Conservation (phyloP, 352 stramenopile genomes). For the Phytophthora multivora region DNA sequence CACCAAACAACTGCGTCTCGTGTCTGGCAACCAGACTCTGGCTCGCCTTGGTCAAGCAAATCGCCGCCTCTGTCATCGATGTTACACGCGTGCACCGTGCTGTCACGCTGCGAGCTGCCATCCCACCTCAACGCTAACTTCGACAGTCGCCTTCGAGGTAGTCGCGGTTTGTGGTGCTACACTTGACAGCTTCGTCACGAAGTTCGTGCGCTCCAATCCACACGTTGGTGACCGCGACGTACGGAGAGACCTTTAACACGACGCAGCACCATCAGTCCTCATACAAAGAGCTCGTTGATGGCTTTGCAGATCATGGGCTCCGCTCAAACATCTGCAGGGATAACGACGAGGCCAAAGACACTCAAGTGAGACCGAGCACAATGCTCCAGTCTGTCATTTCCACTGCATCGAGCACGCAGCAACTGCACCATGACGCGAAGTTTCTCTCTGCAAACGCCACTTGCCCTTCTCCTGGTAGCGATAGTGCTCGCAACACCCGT, state of each 20-base stretch:
- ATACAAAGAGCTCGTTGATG: neutral
- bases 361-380: neutral
- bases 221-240: constrained; percentile 4
- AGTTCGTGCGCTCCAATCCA: constrained; percentile 1
- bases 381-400: constrained; percentile 4
- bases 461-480: constrained; percentile 2
- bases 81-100: neutral
- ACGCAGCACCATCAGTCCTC: neutral
- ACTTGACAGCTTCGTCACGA: neutral
- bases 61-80: neutral
- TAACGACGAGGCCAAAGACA: constrained; percentile 1
- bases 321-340: constrained; percentile 20
- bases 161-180: neutral
- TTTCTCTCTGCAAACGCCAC: neutral
- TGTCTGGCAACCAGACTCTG: too few relatives aligned
- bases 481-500: constrained; percentile 7
- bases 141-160: neutral
- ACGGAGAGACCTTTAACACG: neutral
- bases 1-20: too few relatives aligned
- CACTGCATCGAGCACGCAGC: neutral
- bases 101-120: neutral
- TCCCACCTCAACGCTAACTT: neutral
- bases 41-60: neutral
- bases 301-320: constrained; percentile 15
- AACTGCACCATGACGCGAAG: constrained; percentile 3